A percentile compares a stretch with the other conserved stretches of the same genome.
These are phyloP conservation scores for Leishmania aethiopica DNA, from an alignment of 208 protist species.

Conservation along the genomic window DNA sequence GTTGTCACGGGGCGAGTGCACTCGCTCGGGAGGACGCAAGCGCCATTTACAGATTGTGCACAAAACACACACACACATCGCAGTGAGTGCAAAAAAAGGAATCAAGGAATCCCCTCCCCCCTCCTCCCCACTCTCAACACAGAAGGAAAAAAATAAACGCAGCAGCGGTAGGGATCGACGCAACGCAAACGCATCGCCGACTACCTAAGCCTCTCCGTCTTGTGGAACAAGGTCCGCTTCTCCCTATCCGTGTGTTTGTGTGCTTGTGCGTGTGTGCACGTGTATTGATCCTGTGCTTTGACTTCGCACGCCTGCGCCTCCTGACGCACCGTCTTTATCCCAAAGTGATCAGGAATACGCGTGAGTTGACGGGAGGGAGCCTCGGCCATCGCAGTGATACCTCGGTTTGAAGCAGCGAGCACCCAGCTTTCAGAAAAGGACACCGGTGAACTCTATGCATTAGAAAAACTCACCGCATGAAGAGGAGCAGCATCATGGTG, in stretches of 20 bases:
- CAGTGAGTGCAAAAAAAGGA: not conserved
- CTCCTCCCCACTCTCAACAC: not conserved
- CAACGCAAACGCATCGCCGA: not conserved
- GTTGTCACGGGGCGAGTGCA: not conserved
- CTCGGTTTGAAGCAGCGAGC: too few relatives aligned
- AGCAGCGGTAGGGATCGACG: not conserved
- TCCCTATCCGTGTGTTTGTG: not conserved
- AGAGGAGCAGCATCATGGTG: too few relatives aligned
- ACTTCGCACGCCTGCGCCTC: not conserved
- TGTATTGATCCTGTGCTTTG: not conserved
- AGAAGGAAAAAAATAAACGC: not conserved
- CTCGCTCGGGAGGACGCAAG: not conserved
- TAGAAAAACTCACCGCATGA: not conserved
- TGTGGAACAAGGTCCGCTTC: not conserved
- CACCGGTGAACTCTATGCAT: too few relatives aligned
- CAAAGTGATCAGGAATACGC: not conserved
- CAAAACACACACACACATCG: not conserved
- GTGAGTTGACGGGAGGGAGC: not conserved
- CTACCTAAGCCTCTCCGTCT: not conserved
- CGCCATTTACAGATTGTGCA: not conserved
- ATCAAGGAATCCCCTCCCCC: not conserved
- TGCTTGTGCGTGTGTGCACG: not conserved
- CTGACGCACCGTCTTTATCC: not conserved
- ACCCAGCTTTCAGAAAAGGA: too few relatives aligned
- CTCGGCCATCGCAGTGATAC: not conserved